Conservation (phyloP, 345 rosid genomes). For the Salix brachista region DNA sequence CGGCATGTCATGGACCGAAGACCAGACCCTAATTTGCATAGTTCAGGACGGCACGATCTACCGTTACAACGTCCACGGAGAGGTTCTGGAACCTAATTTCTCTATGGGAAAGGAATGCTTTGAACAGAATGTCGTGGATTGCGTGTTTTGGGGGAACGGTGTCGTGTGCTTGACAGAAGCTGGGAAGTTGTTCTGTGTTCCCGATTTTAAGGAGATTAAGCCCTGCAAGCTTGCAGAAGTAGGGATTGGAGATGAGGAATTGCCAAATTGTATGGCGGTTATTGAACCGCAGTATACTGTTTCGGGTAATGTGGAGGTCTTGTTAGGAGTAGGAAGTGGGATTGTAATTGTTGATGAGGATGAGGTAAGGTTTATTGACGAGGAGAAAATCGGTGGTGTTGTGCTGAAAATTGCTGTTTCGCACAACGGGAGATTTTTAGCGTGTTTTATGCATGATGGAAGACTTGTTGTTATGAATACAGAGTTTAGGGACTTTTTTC, state of each 20-base stretch:
- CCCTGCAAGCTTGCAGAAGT: conserved; percentile 59
- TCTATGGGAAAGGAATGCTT: conserved; percentile 81
- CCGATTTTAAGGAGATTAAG: conserved; percentile 65
- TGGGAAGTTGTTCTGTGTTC: conserved; percentile 54
- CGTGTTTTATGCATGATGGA: conserved; percentile 84
- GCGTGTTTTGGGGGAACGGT: conserved; percentile 88
- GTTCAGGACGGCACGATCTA: conserved; percentile 93
- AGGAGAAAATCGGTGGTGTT: conserved; percentile 48
- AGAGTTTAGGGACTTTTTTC: conserved; percentile 44
- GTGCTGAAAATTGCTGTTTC: conserved; percentile 82
- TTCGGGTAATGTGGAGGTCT: conserved; percentile 79
- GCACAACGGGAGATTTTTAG: conserved; percentile 68
- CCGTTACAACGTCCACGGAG: conserved; percentile 73
- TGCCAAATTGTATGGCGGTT: conserved; percentile 66
- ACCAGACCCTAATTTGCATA: conserved; percentile 68
- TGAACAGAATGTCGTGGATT: conserved; percentile 87
- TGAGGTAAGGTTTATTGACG: conserved; percentile 55
- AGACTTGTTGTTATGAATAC: conserved; percentile 64
- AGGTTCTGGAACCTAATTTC: conserved; percentile 62
- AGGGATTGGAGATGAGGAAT: conserved; percentile 40
- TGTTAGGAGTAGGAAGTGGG: conserved; percentile 58
- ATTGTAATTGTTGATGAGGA: conserved; percentile 76
- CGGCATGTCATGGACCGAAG: conserved; percentile 94
- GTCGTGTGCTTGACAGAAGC: conserved; percentile 84
- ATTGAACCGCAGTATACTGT: conserved; percentile 87